Evolutionary conservation across 108 stramenopile genomes (phyloP).

Genomic region (Cyclostephanos invisitatus): DNA sequence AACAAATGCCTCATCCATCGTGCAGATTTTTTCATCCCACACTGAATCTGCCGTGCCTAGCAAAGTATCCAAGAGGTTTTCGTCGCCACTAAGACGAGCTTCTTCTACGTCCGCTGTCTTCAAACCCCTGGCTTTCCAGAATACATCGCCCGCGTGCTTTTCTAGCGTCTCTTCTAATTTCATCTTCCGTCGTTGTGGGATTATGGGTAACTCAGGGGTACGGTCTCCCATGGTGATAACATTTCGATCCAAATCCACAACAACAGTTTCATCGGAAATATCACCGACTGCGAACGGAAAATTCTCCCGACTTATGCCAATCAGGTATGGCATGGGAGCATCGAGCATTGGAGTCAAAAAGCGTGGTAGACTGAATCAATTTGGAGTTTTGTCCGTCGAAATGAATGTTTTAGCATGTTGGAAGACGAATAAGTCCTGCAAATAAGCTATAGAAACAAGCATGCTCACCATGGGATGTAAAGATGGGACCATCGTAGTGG

Average conservation of each 20-base stretch:
- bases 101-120: conserved; percentile 51
- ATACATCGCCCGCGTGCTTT: conserved; percentile 77
- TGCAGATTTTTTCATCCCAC: conserved; percentile 75
- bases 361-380: conserved; percentile 52
- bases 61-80: conserved; percentile 28
- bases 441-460: neutral
- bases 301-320: conserved; percentile 82
- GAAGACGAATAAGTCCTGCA: neutral
- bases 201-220: conserved; percentile 59
- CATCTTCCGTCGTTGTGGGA: conserved; percentile 70
- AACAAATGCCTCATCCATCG: conserved; percentile 82
- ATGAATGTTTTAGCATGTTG: neutral
- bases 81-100: conserved; percentile 39
- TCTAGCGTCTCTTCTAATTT: conserved; percentile 72
- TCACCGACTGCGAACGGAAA: conserved; percentile 70
- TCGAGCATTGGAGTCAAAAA: conserved; percentile 86
- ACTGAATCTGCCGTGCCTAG: conserved; percentile 41
- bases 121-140: conserved; percentile 75
- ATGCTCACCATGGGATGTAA: conserved; percentile 68
- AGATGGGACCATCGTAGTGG: conserved; percentile 95
- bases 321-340: conserved; percentile 91
- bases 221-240: conserved; percentile 62
- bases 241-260: conserved; percentile 90
- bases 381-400: neutral
- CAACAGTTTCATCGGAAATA: conserved; percentile 79